Evolutionary conservation across 2,329 filamentous ascomycete species (phyloP), one percentile per base, ranked within the genome.

Genomic region (Metarhizium sp.): DNA sequence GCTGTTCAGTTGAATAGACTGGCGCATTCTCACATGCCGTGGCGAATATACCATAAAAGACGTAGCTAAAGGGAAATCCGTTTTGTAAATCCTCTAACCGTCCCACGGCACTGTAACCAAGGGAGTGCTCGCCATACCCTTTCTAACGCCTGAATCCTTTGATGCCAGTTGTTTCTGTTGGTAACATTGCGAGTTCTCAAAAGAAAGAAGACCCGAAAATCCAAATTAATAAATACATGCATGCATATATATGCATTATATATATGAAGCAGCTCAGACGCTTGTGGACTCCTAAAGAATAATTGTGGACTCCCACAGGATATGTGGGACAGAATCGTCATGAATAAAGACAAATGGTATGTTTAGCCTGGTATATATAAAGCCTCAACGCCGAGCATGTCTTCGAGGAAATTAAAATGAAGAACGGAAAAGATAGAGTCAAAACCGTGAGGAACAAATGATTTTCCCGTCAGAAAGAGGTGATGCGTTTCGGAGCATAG

Each of bases 351-450:
- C 50, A 53, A 52, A 20, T 54, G 42, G 54, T 53, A 32, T 38
- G 36, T 18, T 29, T 40, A 36, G 53, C 52, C 53, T 57, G 55
- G 57, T 59, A 56, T 59, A 56, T 51, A 32, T 53, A 30, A 47
- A 43, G 43, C 51, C 40, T 52, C 36, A 59, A 60, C 57, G 57
- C 57, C 57, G 25, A 53, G 20, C 49, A 55, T 49, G 49, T 49
- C 43, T 51, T 43, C 46, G 10, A 38, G 18, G 32, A 38, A n/a
- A n/a, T 38, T 30, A 18, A 25, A n/a, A 18, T n/a, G 8, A 54
- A 48, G 36, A 25, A 52, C 55, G 46, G 36, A 51, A 43, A 42
- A 6, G 40, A 25, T 14, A 32, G n/a, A 16, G 18, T 5, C 36
- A 29, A 6, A 13, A 29, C 43, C 11, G 11, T 32, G 4, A 49